Conservation (phyloP, 352 stramenopile species). For the Globisporangium solare region DNA sequence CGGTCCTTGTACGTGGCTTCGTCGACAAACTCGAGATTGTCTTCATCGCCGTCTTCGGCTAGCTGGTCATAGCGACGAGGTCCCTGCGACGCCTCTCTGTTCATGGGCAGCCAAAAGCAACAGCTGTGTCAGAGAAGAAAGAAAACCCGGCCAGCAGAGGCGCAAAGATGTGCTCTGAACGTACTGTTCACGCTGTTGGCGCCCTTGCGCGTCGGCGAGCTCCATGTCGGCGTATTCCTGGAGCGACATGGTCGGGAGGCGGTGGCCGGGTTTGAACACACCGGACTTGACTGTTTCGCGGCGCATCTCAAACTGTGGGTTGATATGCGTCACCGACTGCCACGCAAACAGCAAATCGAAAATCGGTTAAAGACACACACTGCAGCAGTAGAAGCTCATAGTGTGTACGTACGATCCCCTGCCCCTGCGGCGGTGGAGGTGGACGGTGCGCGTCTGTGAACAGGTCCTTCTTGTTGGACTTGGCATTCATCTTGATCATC, state of each 20-base stretch:
- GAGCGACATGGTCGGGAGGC: conserved; percentile 94
- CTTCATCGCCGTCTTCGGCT: conserved; percentile 92
- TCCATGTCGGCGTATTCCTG: conserved; percentile 91
- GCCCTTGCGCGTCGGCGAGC: conserved; percentile 82
- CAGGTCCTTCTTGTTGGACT: conserved; percentile 47
- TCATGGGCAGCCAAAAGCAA: not conserved
- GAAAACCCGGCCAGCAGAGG: conserved; percentile 6
- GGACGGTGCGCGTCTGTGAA: conserved; percentile 68
- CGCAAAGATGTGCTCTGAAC: conserved; percentile 8
- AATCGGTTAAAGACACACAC: conserved; percentile 4
- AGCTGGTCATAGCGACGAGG: conserved; percentile 92
- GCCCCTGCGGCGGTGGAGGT: conserved; percentile 50
- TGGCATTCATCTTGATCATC: conserved; percentile 79
- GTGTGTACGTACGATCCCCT: conserved; percentile 65
- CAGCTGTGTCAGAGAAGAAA: not conserved
- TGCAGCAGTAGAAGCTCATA: not conserved
- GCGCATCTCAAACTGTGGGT: conserved; percentile 83
- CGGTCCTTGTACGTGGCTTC: conserved; percentile 91
- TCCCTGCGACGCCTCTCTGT: conserved; percentile 47
- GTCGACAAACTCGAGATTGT: conserved; percentile 90
- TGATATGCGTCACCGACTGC: conserved; percentile 81
- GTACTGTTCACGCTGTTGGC: conserved; percentile 75
- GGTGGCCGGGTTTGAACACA: conserved; percentile 95
- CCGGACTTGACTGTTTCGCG: conserved; percentile 79
- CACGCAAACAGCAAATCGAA: conserved; percentile 5